phyloP scores from a whole-genome alignment of 2,329 filamentous ascomycete species.

The Epichloe glyceriae region DNA sequence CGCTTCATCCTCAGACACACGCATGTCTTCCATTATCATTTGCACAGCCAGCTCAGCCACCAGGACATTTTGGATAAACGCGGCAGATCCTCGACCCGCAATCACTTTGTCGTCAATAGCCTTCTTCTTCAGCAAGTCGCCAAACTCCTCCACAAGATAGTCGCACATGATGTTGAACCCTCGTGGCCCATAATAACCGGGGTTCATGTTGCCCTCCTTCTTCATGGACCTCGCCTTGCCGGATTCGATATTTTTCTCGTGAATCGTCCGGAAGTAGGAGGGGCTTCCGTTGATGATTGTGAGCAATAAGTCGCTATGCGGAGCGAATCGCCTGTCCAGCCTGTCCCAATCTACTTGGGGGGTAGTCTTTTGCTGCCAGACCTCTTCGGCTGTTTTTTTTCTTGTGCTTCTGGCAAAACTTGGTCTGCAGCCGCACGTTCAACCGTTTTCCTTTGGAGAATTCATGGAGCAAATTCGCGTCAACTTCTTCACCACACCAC shows the following conservation, averaged over 20 bases:
- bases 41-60: constrained; percentile 55
- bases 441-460: constrained; percentile 36
- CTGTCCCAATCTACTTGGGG: constrained; percentile 53
- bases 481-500: constrained; percentile 51
- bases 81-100: constrained; percentile 50
- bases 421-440: constrained; percentile 43
- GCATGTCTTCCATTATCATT: constrained; percentile 45
- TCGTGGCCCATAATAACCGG: constrained; percentile 73
- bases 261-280: constrained; percentile 47
- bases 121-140: constrained; percentile 44
- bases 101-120: constrained; percentile 53
- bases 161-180: constrained; percentile 63
- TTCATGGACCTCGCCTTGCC: constrained; percentile 49
- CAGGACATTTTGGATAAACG: constrained; percentile 61
- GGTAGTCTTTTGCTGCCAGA: constrained; percentile 46
- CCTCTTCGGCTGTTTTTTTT: constrained; percentile 35
- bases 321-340: constrained; percentile 44
- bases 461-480: constrained; percentile 37
- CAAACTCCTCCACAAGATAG: constrained; percentile 49
- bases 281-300: constrained; percentile 43
- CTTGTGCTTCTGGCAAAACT: constrained; percentile 53
- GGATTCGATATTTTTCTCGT: constrained; percentile 40
- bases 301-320: constrained; percentile 42
- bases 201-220: constrained; percentile 46
- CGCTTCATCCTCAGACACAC: constrained; percentile 28